phyloP scores from a whole-genome alignment of 2,329 filamentous ascomycete genomes.

The Pseudopyrenochaeta lycopersici region DNA sequence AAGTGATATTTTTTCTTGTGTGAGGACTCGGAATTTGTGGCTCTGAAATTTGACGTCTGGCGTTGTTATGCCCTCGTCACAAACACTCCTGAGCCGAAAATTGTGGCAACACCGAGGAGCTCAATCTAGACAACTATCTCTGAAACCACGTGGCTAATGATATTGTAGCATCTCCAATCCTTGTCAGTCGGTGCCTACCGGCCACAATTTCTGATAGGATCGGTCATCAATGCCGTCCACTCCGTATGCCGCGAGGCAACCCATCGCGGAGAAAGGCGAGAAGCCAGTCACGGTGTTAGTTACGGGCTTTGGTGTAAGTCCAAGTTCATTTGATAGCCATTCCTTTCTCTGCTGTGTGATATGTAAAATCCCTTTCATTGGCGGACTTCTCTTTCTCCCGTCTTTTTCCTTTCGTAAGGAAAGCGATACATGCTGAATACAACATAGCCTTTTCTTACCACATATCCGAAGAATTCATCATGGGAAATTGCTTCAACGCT shows the following conservation, averaged over 20 bases:
- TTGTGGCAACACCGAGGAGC: neutral
- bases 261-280: constrained; percentile 36
- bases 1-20: neutral
- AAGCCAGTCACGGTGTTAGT: constrained; percentile 47
- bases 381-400: too few relatives aligned
- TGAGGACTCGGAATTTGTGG: neutral
- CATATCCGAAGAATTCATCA: constrained; percentile 44
- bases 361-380: too few relatives aligned
- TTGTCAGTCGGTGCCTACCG: neutral
- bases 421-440: constrained; percentile 10
- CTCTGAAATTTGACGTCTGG: neutral
- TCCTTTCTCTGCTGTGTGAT: neutral
- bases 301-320: constrained; percentile 48
- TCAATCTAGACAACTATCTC: neutral
- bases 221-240: constrained; percentile 22
- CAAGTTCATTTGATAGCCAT: neutral
- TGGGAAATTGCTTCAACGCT: constrained; percentile 50
- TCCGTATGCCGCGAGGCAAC: constrained; percentile 39
- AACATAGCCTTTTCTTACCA: constrained; percentile 42
- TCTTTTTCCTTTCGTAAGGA: neutral
- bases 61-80: neutral
- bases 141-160: constrained; percentile 1
- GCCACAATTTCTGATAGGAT: constrained; percentile 1
- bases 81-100: neutral
- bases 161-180: neutral